Percentiles rank a stretch among this genome's conserved stretches.
phyloP scores from a whole-genome alignment of 352 stramenopile genomes.

The Globisporangium heterothallicum region DNA sequence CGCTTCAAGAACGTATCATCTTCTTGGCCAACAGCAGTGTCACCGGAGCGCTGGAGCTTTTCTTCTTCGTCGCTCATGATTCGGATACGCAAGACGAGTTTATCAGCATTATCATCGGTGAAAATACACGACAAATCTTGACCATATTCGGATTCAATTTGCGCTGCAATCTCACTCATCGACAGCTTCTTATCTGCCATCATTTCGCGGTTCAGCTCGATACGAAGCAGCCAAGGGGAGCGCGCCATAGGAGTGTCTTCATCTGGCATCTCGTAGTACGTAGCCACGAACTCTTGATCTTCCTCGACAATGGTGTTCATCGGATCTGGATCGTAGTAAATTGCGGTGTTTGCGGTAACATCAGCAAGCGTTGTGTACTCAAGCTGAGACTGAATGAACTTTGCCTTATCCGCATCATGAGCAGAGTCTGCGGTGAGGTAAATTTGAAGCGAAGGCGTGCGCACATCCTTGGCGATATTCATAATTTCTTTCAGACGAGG shows the following conservation, averaged over 20 bases:
- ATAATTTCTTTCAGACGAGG: constrained; percentile 99
- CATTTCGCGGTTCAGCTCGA: constrained; percentile 97
- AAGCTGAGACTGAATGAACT: constrained; percentile 91
- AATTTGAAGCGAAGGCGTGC: constrained; percentile 96
- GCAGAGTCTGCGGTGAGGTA: constrained; percentile 90
- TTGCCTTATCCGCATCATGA: constrained; percentile 83
- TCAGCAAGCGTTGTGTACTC: constrained; percentile 98
- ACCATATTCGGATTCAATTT: constrained; percentile 95
- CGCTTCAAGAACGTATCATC: constrained; percentile 97
- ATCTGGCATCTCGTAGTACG: constrained; percentile 97
- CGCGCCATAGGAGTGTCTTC: constrained; percentile 92
- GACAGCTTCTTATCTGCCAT: constrained; percentile 97
- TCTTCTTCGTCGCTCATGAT: constrained; percentile 95
- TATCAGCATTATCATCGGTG: constrained; percentile 97
- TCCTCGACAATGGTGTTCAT: constrained; percentile 95
- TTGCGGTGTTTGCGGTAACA: constrained; percentile 95
- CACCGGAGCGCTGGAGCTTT: constrained; percentile 72
- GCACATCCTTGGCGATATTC: constrained; percentile 97
- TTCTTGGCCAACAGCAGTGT: constrained; percentile 86
- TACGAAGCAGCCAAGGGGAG: constrained; percentile 97
- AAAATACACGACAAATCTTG: constrained; percentile 95
- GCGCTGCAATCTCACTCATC: constrained; percentile 95
- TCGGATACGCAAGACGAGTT: constrained; percentile 95
- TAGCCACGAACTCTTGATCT: constrained; percentile 97
- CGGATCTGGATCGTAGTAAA: constrained; percentile 98